Percentiles rank a stretch among this genome's conserved stretches.
phyloP scores from a whole-genome alignment of 306 rosid species.

The Vicia sativa region DNA sequence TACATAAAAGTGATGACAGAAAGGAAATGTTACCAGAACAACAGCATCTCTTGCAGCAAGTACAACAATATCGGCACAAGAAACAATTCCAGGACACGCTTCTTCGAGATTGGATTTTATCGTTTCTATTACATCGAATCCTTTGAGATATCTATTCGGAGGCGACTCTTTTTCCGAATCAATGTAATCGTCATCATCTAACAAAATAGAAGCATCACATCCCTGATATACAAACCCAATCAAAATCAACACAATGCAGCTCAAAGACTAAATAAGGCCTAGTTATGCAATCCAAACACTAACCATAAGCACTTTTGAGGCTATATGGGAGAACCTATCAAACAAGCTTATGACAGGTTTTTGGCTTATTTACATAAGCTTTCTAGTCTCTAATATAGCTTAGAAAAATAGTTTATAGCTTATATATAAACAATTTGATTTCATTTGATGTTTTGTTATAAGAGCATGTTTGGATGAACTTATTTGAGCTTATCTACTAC shows the following conservation, averaged over 20 bases:
- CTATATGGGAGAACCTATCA: neutral
- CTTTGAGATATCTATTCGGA: conserved; percentile 44
- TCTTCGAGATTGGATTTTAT: conserved; percentile 49
- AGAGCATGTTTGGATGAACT: too few relatives aligned
- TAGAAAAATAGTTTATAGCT: neutral
- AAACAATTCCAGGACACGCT: conserved; percentile 48
- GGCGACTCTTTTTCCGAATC: conserved; percentile 46
- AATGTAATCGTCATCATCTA: conserved; percentile 43
- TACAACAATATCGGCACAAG: conserved; percentile 55
- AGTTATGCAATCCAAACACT: neutral
- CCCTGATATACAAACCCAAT: conserved; percentile 41
- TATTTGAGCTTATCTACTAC: too few relatives aligned
- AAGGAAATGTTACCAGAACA: conserved; percentile 36
- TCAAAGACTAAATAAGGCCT: neutral
- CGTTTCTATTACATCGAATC: conserved; percentile 45
- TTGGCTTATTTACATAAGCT: neutral
- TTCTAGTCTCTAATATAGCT: neutral
- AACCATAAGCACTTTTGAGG: neutral
- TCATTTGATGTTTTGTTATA: neutral
- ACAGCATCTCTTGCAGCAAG: conserved; percentile 53
- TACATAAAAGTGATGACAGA: neutral
- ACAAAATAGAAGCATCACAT: conserved; percentile 52
- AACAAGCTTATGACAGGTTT: neutral
- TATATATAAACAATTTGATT: neutral
- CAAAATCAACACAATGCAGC: conserved; percentile 18